Conservation (phyloP, 2,329 filamentous ascomycete genomes). For the Eutypella sp. region DNA sequence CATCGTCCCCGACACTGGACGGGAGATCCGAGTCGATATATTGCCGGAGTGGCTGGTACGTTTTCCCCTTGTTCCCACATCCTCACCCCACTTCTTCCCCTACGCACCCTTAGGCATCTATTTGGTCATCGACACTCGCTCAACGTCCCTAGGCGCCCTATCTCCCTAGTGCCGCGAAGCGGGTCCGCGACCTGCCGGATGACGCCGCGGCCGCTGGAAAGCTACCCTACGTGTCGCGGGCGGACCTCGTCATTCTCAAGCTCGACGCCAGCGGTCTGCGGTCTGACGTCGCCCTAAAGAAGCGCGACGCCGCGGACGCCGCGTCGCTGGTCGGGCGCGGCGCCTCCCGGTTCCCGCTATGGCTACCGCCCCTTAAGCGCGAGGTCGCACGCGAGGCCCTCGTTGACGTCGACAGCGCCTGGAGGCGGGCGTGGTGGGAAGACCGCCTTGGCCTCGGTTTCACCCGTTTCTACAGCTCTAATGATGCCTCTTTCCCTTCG, state of each 20-base stretch:
- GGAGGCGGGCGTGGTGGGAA: background rate
- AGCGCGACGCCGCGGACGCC: constrained; percentile 19
- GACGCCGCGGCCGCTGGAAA: too few species aligned
- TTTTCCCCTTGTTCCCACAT: background rate
- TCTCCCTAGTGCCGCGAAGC: constrained; percentile 14
- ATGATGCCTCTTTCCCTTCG: too few species aligned
- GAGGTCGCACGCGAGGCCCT: constrained; percentile 6
- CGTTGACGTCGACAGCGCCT: background rate
- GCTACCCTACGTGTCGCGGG: constrained; percentile 20
- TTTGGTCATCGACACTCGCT: background rate
- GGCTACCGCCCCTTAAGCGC: background rate
- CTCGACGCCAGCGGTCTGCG: constrained; percentile 16
- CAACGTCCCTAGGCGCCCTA: constrained; percentile 12
- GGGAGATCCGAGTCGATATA: constrained; percentile 19
- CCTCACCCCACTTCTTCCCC: background rate
- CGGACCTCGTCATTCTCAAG: constrained; percentile 21
- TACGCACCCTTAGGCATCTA: background rate
- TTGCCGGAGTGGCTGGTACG: constrained; percentile 21
- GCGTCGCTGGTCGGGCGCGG: constrained; percentile 15
- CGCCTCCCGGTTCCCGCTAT: background rate
- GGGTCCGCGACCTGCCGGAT: constrained; percentile 13
- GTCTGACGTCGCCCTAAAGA: constrained; percentile 14
- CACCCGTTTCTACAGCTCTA: too few species aligned
- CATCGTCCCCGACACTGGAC: constrained; percentile 8
- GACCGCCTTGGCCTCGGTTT: background rate